Base-by-base conservation (phyloP, 305 asterid genomes). In the Solanum hybrid region DNA sequence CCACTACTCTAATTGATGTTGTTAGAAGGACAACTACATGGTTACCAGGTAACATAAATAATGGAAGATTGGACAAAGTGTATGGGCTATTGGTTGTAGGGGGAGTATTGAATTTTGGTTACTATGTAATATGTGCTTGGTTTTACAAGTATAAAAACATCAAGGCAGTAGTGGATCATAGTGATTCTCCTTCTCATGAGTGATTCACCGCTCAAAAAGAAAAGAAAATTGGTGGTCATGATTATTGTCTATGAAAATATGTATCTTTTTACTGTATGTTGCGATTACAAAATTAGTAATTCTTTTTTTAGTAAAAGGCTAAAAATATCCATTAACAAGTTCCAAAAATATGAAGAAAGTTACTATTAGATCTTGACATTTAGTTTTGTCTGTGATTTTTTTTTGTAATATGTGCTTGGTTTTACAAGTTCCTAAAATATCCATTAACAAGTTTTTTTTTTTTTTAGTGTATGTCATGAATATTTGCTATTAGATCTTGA, bases 61-160 rank as follows among this genome's bases (percentile, higher is more conserved):
- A 88, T 37, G 97, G 96, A 89, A 93, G 95, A 81, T 32, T 95
- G n/a, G 95, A 95, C 29, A 45, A 89, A 89, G 78, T 95, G 87
- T 95, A 92, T 89, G 94, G 96, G 97, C 89, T 92, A 89, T 36
- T 92, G 32, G 92, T 84, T 86, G 90, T 89, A 3, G 78, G 90
- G 39, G 95, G 94, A 17, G 81, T 80, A 1, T 1, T 92, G 8
- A 95, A 94, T 80, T 94, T 94, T 87, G 94, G 92, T 6, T 94
- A 92, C 89, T 94, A 20, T 92, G 92, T 93, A 72, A 38, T 88
- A 10, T 92, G 95, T 84, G 90, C 94, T 31, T 88, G 91, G 89
- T 51, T 51, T 2, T 93, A 90, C 14, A 37, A 77, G 73, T 92
- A 90, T 57, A 87, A 89, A 24, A 82, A 76, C 34, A 4, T 13